phyloP scores from a whole-genome alignment of 2,329 filamentous ascomycete genomes.

The Epichloe coenophiala region DNA sequence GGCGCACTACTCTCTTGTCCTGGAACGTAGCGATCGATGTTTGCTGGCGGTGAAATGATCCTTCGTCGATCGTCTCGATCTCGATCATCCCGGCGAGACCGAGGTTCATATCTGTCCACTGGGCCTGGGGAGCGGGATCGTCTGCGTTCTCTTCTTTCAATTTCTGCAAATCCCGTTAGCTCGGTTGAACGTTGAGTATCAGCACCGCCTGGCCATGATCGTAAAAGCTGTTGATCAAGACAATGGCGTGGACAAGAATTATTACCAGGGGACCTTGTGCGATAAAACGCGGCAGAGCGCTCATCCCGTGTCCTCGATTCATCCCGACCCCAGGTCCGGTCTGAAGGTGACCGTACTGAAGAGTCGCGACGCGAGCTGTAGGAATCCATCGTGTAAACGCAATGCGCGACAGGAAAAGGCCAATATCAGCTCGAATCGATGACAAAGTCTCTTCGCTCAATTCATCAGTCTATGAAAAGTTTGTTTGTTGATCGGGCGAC shows the following conservation, averaged over 20 bases:
- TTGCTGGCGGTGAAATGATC: slow-evolving; percentile 48
- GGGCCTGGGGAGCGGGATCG: slow-evolving; percentile 56
- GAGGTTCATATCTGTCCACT: slow-evolving; percentile 67
- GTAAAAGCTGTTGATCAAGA: background rate
- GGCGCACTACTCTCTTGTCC: slow-evolving; percentile 45
- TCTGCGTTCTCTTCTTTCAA: slow-evolving; percentile 47
- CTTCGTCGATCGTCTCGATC: slow-evolving; percentile 50
- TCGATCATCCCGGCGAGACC: slow-evolving; percentile 53
- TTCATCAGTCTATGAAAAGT: slow-evolving; percentile 3
- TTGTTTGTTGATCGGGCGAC: slow-evolving; percentile 6
- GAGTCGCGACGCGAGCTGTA: slow-evolving; percentile 40
- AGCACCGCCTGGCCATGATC: background rate
- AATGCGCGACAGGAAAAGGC: background rate
- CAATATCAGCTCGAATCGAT: background rate
- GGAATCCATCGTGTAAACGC: slow-evolving; percentile 33
- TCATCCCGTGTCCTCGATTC: slow-evolving; percentile 39
- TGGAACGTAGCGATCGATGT: slow-evolving; percentile 76
- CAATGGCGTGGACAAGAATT: slow-evolving; percentile 9
- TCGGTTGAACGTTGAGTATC: background rate
- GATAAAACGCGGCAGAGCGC: slow-evolving; percentile 46
- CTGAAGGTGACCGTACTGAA: slow-evolving; percentile 37
- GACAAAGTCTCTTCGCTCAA: background rate
- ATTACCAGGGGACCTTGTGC: slow-evolving; percentile 59
- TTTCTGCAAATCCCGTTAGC: slow-evolving; percentile 23
- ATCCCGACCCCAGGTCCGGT: slow-evolving; percentile 42